Conservation (phyloP, 148 eudicot species). For the Fagopyrum tataricum region DNA sequence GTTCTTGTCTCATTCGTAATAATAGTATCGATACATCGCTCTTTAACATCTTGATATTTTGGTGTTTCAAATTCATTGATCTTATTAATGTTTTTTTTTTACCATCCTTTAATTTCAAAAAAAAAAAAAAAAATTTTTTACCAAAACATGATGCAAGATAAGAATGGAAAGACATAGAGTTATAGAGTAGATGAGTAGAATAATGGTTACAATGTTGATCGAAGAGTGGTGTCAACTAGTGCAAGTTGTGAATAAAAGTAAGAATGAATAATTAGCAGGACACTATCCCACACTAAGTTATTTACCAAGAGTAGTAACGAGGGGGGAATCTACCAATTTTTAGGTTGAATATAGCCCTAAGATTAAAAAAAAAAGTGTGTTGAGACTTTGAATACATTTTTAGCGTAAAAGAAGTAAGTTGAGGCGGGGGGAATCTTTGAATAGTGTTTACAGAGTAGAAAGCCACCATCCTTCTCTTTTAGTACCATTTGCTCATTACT, state of each 20-base stretch:
- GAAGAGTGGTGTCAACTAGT: neutral
- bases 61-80: too few relatives aligned
- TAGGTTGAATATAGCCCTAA: neutral
- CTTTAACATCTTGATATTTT: too few relatives aligned
- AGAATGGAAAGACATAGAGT: neutral
- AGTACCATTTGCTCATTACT: neutral
- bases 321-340: neutral
- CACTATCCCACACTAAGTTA: neutral
- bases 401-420: neutral
- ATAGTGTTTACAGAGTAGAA: conserved; percentile 9
- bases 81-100: too few relatives aligned
- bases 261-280: neutral
- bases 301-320: neutral
- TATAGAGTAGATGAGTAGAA: neutral
- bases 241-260: conserved; percentile 5
- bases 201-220: neutral
- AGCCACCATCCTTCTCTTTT: neutral
- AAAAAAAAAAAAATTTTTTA: too few relatives aligned
- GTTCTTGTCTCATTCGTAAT: too few relatives aligned
- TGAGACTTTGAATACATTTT: neutral
- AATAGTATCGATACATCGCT: too few relatives aligned
- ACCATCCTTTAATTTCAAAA: too few relatives aligned
- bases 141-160: neutral
- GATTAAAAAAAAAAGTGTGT: neutral
- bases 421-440: neutral